A percentile compares a stretch with the other conserved stretches of the same genome.
Evolutionary conservation across 2,329 filamentous ascomycete genomes (phyloP).

Genomic region (Neonectria faginata): DNA sequence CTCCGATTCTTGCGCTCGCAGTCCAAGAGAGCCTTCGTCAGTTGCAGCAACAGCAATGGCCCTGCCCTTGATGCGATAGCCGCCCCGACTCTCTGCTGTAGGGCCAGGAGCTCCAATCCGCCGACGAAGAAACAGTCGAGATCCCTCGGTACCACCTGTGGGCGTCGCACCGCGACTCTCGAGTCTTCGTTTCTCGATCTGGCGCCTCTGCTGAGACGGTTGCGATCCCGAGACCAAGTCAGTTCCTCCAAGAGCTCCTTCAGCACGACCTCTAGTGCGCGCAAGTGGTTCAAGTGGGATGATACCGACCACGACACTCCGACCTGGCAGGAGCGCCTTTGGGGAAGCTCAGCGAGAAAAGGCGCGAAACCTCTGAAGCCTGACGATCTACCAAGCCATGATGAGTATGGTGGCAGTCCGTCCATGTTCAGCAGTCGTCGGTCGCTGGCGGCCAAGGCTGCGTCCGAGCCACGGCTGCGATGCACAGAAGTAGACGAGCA

Average conservation of each 20-base stretch:
- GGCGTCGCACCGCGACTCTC: conserved; percentile 35
- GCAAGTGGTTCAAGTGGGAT: conserved; percentile 39
- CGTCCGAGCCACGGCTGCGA: conserved; percentile 85
- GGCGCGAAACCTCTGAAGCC: conserved; percentile 60
- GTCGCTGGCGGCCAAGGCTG: conserved; percentile 78
- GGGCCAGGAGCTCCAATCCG: conserved; percentile 30
- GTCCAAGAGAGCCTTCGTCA: conserved; percentile 69
- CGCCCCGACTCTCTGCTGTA: conserved; percentile 35
- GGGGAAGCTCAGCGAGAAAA: conserved; percentile 55
- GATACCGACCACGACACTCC: conserved; percentile 39
- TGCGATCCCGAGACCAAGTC: conserved; percentile 24
- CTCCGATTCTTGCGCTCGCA: conserved; percentile 80
- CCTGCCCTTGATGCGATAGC: conserved; percentile 32
- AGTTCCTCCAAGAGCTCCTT: conserved; percentile 40
- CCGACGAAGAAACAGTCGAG: conserved; percentile 31
- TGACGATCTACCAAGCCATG: conserved; percentile 69
- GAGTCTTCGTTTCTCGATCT: conserved; percentile 49
- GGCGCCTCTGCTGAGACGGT: conserved; percentile 35
- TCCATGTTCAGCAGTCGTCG: conserved; percentile 76
- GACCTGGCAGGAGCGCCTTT: conserved; percentile 63
- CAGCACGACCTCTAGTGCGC: conserved; percentile 45
- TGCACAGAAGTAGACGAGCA: conserved; percentile 96
- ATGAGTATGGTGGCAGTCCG: conserved; percentile 67
- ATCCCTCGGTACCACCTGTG: conserved; percentile 25
- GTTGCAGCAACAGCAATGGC: conserved; percentile 57